phyloP scores from a whole-genome alignment of 1,284 basidiomycete species.

The Amylostereum chailletii region DNA sequence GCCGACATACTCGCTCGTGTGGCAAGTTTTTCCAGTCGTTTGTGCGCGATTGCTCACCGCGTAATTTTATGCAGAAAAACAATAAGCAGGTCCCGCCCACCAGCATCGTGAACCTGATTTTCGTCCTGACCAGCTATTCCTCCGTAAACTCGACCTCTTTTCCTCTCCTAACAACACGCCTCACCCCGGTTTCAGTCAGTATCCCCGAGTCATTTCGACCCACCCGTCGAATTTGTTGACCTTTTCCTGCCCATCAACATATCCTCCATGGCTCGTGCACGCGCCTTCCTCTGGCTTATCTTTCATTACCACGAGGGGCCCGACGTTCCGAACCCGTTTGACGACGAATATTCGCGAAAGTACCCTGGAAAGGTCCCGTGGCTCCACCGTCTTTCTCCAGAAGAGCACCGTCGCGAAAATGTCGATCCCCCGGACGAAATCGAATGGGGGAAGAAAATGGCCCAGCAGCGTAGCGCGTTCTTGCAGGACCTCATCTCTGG shows the following conservation, averaged over 20 bases:
- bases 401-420: conserved; percentile 30
- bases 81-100: conserved; percentile 62
- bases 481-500: conserved; percentile 31
- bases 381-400: conserved; percentile 23
- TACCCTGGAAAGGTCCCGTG: conserved; percentile 30
- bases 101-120: conserved; percentile 72
- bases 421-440: conserved; percentile 32
- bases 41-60: neutral
- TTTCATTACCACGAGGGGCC: conserved; percentile 41
- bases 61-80: conserved; percentile 27
- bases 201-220: conserved; percentile 65
- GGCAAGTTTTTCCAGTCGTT: conserved; percentile 29
- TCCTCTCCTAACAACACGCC: conserved; percentile 1
- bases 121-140: conserved; percentile 65
- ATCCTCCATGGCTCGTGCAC: conserved; percentile 62
- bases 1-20: conserved; percentile 57
- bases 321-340: conserved; percentile 31
- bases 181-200: conserved; percentile 41
- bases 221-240: conserved; percentile 69
- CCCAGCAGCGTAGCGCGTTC: conserved; percentile 28
- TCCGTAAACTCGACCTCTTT: conserved; percentile 34
- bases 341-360: conserved; percentile 28
- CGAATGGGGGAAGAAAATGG: conserved; percentile 32
- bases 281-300: conserved; percentile 54
- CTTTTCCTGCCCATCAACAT: conserved; percentile 71